A percentile compares a stretch with the other conserved stretches of the same genome.
phyloP scores from a whole-genome alignment of 2,329 filamentous ascomycete genomes.

The Epichloe aotearoae region DNA sequence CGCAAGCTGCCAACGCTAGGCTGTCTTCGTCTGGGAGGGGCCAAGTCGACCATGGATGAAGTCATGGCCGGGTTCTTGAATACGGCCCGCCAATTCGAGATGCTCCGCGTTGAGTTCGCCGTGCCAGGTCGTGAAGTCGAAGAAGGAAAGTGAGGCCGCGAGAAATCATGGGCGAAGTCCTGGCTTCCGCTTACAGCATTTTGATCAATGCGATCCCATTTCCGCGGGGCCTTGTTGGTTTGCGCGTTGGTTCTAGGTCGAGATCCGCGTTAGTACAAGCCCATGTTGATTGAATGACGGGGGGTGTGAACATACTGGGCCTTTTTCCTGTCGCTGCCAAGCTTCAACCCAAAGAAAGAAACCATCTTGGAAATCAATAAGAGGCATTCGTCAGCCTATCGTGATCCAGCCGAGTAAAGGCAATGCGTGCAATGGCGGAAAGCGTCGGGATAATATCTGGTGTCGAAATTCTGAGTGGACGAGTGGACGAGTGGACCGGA shows the following conservation, averaged over 20 bases:
- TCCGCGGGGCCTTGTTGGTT: slow-evolving; percentile 10
- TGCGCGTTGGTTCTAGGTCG: slow-evolving; percentile 6
- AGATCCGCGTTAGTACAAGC: not conserved
- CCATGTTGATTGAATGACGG: not conserved
- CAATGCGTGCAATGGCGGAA: too few relatives aligned
- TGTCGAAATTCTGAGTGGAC: not conserved
- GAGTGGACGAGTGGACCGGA: not conserved
- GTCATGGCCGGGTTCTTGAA: slow-evolving; percentile 24
- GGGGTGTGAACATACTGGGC: slow-evolving; percentile 22
- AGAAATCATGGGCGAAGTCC: slow-evolving; percentile 23
- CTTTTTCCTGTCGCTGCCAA: slow-evolving; percentile 44
- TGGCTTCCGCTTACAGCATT: slow-evolving; percentile 21
- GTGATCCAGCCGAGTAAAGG: not conserved
- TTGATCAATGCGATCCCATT: slow-evolving; percentile 21
- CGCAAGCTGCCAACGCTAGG: slow-evolving; percentile 16
- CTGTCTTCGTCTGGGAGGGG: slow-evolving; percentile 15
- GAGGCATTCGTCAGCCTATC: not conserved
- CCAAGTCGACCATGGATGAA: slow-evolving; percentile 33
- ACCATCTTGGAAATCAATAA: slow-evolving; percentile 29
- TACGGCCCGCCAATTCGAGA: slow-evolving; percentile 19
- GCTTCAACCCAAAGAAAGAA: slow-evolving; percentile 44
- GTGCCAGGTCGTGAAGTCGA: slow-evolving; percentile 25
- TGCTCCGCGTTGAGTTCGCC: slow-evolving; percentile 20
- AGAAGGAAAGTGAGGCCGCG: slow-evolving; percentile 18
- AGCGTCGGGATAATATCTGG: too few relatives aligned